These are phyloP conservation scores for Nemania bipapillata DNA, from an alignment of 2,329 filamentous ascomycete genomes.

Conservation along the genomic window DNA sequence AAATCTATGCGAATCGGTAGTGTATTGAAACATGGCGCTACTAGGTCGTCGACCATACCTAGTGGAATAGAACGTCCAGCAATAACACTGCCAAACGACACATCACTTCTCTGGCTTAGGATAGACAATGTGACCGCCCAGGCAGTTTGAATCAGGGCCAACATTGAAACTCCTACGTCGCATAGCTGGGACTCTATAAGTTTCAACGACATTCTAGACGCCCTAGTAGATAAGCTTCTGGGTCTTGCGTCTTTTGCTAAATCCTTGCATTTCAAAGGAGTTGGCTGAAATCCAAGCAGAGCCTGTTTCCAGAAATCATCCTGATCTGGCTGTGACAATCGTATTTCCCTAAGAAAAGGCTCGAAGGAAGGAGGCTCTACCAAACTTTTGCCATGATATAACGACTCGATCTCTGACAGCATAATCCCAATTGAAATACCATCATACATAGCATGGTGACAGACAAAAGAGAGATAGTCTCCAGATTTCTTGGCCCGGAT, in stretches of 20 bases:
- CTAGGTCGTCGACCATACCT: constrained; percentile 73
- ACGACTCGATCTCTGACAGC: constrained; percentile 74
- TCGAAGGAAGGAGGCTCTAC: constrained; percentile 66
- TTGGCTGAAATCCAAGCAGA: constrained; percentile 61
- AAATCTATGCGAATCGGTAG: constrained; percentile 74
- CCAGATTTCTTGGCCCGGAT: constrained; percentile 49
- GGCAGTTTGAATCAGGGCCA: constrained; percentile 75
- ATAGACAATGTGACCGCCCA: constrained; percentile 75
- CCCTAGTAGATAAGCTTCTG: constrained; percentile 26
- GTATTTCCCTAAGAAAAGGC: constrained; percentile 70
- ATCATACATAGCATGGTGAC: constrained; percentile 88
- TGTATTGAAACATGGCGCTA: constrained; percentile 95
- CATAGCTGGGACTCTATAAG: constrained; percentile 62
- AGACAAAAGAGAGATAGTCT: constrained; percentile 62
- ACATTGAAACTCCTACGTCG: constrained; percentile 67
- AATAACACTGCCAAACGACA: constrained; percentile 89
- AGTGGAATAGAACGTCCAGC: constrained; percentile 77
- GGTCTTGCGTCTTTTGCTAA: constrained; percentile 23
- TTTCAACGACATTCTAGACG: constrained; percentile 51
- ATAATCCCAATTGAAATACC: constrained; percentile 78
- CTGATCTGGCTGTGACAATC: constrained; percentile 59
- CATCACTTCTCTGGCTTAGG: constrained; percentile 67
- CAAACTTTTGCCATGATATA: constrained; percentile 62
- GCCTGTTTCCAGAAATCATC: constrained; percentile 74
- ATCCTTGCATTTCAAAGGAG: constrained; percentile 34